phyloP scores from a whole-genome alignment of 306 rosid species.

The Cajanus cajan region DNA sequence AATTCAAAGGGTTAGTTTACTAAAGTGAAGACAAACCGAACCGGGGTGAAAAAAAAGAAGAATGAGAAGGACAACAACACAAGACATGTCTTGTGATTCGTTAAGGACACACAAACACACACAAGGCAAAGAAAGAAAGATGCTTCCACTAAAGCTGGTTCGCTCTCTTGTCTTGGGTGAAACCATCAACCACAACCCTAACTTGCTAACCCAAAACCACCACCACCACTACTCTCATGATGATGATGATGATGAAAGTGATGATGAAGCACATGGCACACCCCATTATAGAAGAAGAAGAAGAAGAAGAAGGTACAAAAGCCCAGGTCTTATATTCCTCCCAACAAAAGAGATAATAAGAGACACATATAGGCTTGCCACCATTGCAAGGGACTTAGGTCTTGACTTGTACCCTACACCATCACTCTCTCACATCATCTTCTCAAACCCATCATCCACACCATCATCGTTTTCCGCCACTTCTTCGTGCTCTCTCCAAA shows the following conservation, averaged over 20 bases:
- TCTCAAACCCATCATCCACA: slow-evolving; percentile 47
- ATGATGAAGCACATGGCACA: not conserved
- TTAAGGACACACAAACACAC: slow-evolving; percentile 12
- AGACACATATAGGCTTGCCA: slow-evolving; percentile 56
- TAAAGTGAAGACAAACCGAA: not conserved
- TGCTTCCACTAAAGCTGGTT: slow-evolving; percentile 72
- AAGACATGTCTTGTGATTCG: slow-evolving; percentile 22
- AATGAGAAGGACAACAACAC: slow-evolving; percentile 4
- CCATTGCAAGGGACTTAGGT: slow-evolving; percentile 62
- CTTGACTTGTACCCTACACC: slow-evolving; percentile 63
- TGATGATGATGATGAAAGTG: not conserved
- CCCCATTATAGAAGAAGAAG: slow-evolving; percentile 21
- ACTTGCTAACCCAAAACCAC: slow-evolving; percentile 22
- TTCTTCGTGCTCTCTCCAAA: slow-evolving; percentile 29
- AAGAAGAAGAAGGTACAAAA: slow-evolving; percentile 33
- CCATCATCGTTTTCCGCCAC: slow-evolving; percentile 39
- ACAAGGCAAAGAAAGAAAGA: not conserved
- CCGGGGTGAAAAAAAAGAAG: slow-evolving; percentile 15
- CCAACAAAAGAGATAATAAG: slow-evolving; percentile 57
- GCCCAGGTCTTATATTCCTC: slow-evolving; percentile 47
- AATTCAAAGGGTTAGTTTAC: not conserved
- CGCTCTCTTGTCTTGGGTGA: slow-evolving; percentile 61
- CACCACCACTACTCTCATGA: not conserved
- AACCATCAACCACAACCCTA: slow-evolving; percentile 49
- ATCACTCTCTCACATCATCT: slow-evolving; percentile 67